Evolutionary conservation across 1,284 basidiomycete species (phyloP), one percentile per base, ranked within the genome.

Genomic region (Chiua sp.): DNA sequence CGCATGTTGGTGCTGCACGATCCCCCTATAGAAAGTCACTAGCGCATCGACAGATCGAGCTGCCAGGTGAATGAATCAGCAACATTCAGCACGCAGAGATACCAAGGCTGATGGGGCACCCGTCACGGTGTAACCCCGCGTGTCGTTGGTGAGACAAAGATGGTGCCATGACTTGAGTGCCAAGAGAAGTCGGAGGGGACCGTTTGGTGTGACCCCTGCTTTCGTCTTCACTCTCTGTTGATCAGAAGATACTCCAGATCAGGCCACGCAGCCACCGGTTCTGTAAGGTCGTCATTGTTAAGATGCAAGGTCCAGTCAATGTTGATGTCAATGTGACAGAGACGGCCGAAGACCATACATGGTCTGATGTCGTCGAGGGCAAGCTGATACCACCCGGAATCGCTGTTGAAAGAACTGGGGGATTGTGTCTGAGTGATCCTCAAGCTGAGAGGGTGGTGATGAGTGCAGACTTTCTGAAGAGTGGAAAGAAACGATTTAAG

Each of bases 71-170:
- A 7, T 33, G 65, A 69, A 44, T 67, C 65, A 1, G 50, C 63
- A 39, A 67, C 63, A 15, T 67, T 68, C 50, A 20, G 35, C 32
- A 8, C n/a, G 46, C 30, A 28, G 35, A 55, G 47, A 61, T 18
- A 2, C 39, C 1, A 33, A 23, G 12, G 33, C 32, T 7, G 16
- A 23, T n/a, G 54, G 39, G 23, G 33, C 12, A 1, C 50, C 37
- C 6, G n/a, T n/a, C n/a, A n/a, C n/a, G n/a, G 32, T 32, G 42
- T 58, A 68, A 8, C 52, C 65, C 6, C 57, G 65, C 11, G 68
- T 67, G 32, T 67, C 65, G n/a, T 69, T 58, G 47, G 68, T 68
- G 12, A 67, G 65, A 49, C 65, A 66, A 55, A 69, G 47, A 15
- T 53, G 49, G 3, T 30, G 65, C 4, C 69, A 42, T 2, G 57